Conservation (phyloP, 2,329 filamentous ascomycete species). For the Ophiosphaerella korrae region DNA sequence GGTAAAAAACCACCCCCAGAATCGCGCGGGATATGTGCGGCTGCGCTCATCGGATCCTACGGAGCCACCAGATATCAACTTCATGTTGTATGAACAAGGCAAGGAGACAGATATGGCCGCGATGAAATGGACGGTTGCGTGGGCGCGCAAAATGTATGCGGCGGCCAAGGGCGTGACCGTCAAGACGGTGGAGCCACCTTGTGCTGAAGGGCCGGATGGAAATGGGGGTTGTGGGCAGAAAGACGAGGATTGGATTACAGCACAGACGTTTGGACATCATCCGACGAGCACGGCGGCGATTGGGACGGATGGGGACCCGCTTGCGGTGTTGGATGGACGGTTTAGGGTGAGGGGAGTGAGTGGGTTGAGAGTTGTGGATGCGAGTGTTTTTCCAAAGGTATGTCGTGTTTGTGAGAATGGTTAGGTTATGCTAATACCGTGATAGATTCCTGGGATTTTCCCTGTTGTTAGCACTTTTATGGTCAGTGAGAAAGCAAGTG, state of each 20-base stretch:
- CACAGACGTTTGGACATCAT: constrained; percentile 59
- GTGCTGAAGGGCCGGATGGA: constrained; percentile 47
- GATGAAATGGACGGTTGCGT: constrained; percentile 60
- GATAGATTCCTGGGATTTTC: constrained; percentile 54
- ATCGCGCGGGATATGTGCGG: constrained; percentile 63
- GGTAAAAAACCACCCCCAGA: constrained; percentile 66
- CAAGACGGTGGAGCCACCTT: constrained; percentile 51
- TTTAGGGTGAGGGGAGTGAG: constrained; percentile 63
- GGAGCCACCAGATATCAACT: constrained; percentile 63
- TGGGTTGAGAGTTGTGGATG: constrained; percentile 66
- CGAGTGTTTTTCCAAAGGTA: constrained; percentile 52
- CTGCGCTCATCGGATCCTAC: constrained; percentile 64
- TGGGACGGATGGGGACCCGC: constrained; percentile 58
- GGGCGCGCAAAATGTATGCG: constrained; percentile 58
- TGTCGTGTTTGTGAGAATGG: too few relatives aligned
- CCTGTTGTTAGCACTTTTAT: constrained; percentile 56
- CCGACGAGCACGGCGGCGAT: constrained; percentile 62
- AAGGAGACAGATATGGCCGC: constrained; percentile 47
- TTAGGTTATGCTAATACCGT: too few relatives aligned
- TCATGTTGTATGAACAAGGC: constrained; percentile 44
- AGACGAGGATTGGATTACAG: constrained; percentile 38
- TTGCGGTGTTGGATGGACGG: constrained; percentile 61
- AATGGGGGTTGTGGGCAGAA: constrained; percentile 30
- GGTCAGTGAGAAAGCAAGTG: constrained; percentile 24
- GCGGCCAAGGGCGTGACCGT: constrained; percentile 38